phyloP scores from a whole-genome alignment of 208 protist species.

The Wallacemonas collosoma region DNA sequence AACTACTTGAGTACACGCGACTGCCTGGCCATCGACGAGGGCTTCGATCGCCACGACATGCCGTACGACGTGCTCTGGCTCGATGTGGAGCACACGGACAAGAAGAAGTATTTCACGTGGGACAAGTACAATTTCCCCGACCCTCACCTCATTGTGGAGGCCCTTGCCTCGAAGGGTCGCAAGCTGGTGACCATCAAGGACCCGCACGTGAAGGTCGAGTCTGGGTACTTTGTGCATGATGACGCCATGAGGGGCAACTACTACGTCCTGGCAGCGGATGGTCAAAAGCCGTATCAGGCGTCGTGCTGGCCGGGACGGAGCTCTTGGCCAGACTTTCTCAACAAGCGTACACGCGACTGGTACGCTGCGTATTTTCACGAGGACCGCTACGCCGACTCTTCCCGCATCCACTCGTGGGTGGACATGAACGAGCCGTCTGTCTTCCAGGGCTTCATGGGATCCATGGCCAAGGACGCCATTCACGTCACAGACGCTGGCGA shows the following conservation, averaged over 20 bases:
- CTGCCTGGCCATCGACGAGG: constrained; percentile 83
- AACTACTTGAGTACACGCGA: constrained; percentile 96
- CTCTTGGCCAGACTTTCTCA: constrained; percentile 96
- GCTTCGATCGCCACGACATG: constrained; percentile 96
- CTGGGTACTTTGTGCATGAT: constrained; percentile 83
- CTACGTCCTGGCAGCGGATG: constrained; percentile 88
- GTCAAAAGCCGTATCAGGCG: constrained; percentile 89
- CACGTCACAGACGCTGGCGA: constrained; percentile 74
- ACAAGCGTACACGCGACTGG: constrained; percentile 90
- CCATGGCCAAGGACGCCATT: constrained; percentile 94
- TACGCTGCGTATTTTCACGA: constrained; percentile 92
- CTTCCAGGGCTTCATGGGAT: constrained; percentile 95
- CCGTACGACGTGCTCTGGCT: constrained; percentile 99
- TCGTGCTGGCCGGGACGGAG: constrained; percentile 97
- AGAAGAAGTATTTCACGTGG: constrained; percentile 99
- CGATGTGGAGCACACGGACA: constrained; percentile 99
- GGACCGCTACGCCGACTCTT: constrained; percentile 88
- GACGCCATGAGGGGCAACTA: constrained; percentile 67
- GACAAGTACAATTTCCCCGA: constrained; percentile 95
- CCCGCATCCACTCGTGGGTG: constrained; percentile 97
- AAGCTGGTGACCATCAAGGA: constrained; percentile 98
- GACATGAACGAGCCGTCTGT: constrained; percentile 99
- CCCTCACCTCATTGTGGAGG: constrained; percentile 86
- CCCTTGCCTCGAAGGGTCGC: constrained; percentile 90
- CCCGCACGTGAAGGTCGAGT: constrained; percentile 96